Evolutionary conservation across 2,329 filamentous ascomycete genomes (phyloP), one percentile per base, ranked within the genome.

Genomic region (Leptographium flavum): DNA sequence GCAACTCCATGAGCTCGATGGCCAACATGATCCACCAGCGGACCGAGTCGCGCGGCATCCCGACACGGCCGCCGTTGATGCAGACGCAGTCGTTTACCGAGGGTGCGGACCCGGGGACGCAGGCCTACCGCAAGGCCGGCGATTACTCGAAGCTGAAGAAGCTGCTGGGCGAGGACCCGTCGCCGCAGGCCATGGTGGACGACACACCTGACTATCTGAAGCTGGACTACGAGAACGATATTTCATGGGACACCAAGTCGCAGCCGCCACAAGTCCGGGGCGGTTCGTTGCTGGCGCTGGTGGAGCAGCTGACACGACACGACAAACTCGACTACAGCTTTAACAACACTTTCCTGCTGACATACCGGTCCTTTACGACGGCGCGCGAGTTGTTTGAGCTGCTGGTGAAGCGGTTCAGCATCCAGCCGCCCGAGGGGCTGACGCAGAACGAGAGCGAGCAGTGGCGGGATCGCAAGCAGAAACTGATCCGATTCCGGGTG

Each of bases 271-370:
- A 81, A 27, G 74, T 98, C 47, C 92, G 88, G 60, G 92, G 90
- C 53, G 92, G 92, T 39, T 94, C 90, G 1, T 66, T 98, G 19
- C 73, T 86, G 27, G 92, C 85, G 5, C 69, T 98, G 47, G 92
- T 95, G 6, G 92, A 96, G 62, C 90, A 96, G 58, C 73, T 98
- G 38, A 98, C 92, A 15, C 79, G 92, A 41, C 92, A 98, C 58
- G 92, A 98, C 64, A 92, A 93, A 57, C 74, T 94, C 14, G 92
- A 96, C 58, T 87, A 88, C 3, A 90, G 76, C 50, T 96, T 96
- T 66, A 96, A 96, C 67, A 93, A 90, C 56, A 98, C 92, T 1
- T 98, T 98, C 70, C 77, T 98, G 15, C 75, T 98, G 32, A 98
- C 92, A 1, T 98, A 98, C 61, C 77, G 85, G 50, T 98, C 92